Conservation (phyloP, 2,329 filamentous ascomycete species). For the Penicillium sp. region DNA sequence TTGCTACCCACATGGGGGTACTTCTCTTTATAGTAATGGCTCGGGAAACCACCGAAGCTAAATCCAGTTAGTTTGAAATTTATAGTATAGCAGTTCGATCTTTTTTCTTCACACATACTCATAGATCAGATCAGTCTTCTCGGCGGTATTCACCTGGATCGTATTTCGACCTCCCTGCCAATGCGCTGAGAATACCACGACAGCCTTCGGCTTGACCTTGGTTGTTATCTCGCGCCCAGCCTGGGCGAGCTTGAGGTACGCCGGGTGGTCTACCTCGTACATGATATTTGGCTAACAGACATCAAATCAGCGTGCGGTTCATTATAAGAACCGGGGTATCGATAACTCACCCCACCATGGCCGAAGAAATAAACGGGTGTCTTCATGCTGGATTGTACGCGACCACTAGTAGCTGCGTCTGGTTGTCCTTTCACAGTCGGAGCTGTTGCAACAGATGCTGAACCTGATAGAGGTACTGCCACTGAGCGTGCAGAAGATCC, state of each 20-base stretch:
- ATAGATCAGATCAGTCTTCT: slow-evolving; percentile 66
- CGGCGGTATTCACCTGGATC: slow-evolving; percentile 65
- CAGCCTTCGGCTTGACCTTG: slow-evolving; percentile 66
- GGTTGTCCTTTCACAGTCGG: background rate
- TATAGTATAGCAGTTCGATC: too few relatives aligned
- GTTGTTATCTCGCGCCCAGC: slow-evolving; percentile 70
- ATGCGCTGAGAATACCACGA: slow-evolving; percentile 75
- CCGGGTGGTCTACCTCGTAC: slow-evolving; percentile 67
- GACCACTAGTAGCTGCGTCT: background rate
- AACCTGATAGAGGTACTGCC: slow-evolving; percentile 2
- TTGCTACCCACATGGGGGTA: slow-evolving; percentile 64
- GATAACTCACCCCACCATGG: slow-evolving; percentile 45
- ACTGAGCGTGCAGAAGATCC: slow-evolving; percentile 10
- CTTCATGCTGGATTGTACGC: slow-evolving; percentile 23
- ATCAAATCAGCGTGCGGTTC: background rate
- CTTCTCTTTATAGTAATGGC: slow-evolving; percentile 65
- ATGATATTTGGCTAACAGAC: slow-evolving; percentile 57
- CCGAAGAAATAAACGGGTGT: slow-evolving; percentile 56
- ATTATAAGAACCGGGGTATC: background rate
- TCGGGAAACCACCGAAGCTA: slow-evolving; percentile 69
- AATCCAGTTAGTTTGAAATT: background rate
- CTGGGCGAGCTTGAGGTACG: slow-evolving; percentile 60
- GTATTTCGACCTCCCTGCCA: slow-evolving; percentile 61
- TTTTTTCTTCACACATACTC: slow-evolving; percentile 57
- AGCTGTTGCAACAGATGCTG: slow-evolving; percentile 1